Base-by-base conservation (phyloP, 495 filamentous ascomycete genomes). In the Penicillium psychrofluorescens region DNA sequence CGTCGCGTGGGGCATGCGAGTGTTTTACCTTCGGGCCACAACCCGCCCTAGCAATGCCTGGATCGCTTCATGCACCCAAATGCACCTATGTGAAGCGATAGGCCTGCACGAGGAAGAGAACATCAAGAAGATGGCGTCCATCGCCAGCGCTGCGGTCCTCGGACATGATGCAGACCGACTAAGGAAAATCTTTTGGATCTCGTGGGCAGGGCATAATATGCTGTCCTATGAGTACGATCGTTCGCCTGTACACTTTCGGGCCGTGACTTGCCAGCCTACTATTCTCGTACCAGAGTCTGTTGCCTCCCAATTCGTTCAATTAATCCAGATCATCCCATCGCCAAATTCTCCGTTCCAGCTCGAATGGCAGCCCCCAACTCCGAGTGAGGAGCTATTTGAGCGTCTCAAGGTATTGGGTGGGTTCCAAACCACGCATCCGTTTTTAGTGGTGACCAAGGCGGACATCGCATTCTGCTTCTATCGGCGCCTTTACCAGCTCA, bases 401-500 rank as follows among this genome's bases (percentile, higher is more conserved):
- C 57, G 51, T 48, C 45, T 63, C 34, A 48, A 38, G 29, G 54
- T 29, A 11, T n/a, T 60, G 10, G 34, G 32, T 39, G 31, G 43
- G 6, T 30, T 58, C 16, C 16, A 55, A 8, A 22, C 46, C 11
- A 56, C 41, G 0, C 55, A 64, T 54, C 55, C 58, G 27, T 64
- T 64, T 12, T 44, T 64, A 8, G 48, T 58, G 11, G 55, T 58
- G 35, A 61, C 61, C 0, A 64, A 58, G 41, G 58, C 58, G 10
- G 61, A 64, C 11, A 41, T 64, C 14, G 58, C 53, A 15, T 51
- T 64, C 29, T 61, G 58, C 38, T 64, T 64, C 50, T 64, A 64
- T 46, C 55, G 61, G 29, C 61, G 61, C 32, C 9, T 59, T 42
- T 61, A 61, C 38, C 58, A 57, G 42, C 51, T 58, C 33, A 62